These are phyloP conservation scores for Kodamaea plutei DNA, from an alignment of 1,139 yeast genomes.

Conservation along the genomic window DNA sequence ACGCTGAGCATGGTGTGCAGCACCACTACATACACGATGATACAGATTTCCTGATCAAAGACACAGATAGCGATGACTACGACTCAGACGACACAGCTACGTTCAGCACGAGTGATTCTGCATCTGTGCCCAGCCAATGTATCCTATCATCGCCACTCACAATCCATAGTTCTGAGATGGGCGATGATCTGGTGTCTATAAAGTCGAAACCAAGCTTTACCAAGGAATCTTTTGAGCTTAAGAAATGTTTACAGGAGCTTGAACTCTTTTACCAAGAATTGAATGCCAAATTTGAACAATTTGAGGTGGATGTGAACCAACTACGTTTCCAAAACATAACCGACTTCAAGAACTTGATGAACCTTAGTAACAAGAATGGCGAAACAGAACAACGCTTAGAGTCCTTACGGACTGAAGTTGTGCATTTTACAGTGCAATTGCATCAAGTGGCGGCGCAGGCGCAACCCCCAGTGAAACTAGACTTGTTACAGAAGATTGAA, in stretches of 20 bases:
- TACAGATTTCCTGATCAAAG: not conserved
- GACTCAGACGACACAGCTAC: slow-evolving; percentile 5
- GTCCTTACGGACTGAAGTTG: slow-evolving; percentile 10
- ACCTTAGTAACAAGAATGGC: slow-evolving; percentile 9
- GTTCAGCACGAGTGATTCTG: not conserved
- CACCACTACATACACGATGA: not conserved
- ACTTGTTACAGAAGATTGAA: too few species aligned
- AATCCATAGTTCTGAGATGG: slow-evolving; percentile 1
- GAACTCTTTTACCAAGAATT: slow-evolving; percentile 11
- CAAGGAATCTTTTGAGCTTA: slow-evolving; percentile 12
- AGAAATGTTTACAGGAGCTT: slow-evolving; percentile 13
- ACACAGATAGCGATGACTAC: slow-evolving; percentile 1
- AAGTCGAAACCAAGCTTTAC: not conserved
- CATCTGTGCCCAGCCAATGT: not conserved
- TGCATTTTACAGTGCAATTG: slow-evolving; percentile 8
- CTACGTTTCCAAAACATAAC: slow-evolving; percentile 9
- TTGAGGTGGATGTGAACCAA: slow-evolving; percentile 11
- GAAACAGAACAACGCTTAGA: slow-evolving; percentile 9
- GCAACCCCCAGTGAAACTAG: too few species aligned
- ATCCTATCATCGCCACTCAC: slow-evolving; percentile 4
- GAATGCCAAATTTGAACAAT: slow-evolving; percentile 10
- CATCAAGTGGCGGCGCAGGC: slow-evolving; percentile 8
- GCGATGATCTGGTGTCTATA: slow-evolving; percentile 1
- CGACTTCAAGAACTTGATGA: slow-evolving; percentile 10
- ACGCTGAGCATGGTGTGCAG: not conserved